Base-by-base conservation (phyloP, 176 grass and related monocot genomes). In the Guadua angustifolia region DNA sequence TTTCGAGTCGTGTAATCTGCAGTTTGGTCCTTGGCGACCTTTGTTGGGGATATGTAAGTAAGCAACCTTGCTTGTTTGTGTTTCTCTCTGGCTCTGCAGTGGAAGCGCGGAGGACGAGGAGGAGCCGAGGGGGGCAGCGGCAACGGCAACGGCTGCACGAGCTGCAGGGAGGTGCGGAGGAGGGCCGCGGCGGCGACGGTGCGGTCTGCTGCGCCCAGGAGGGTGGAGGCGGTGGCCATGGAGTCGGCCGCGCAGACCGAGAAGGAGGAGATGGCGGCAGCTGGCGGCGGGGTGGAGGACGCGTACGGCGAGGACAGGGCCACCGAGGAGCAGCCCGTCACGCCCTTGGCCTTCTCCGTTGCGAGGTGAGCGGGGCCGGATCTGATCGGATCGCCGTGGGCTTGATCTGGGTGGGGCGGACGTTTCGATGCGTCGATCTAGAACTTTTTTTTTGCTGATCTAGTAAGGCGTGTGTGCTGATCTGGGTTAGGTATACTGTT, bases 261-360 rank as follows among this genome's bases (percentile, higher is more conserved):
- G 80, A 45, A 80, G 74, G 85, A 65, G 35, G 67, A 26, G 45
- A 43, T 11, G 17, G 25, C 40, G 36, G 73, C 85, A 7, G 85
- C 79, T 2, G 89, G 78, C 21, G 78, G 83, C 29, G 85, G 80
- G 11, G 89, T 62, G 56, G 87, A 83, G 73, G 87, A 88, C 26
- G 1, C 42, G 18, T 95, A 91, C 87, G 91, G 79, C 61, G 93
- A 88, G 75, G 95, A 98, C 83, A 82, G 43, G 17, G 80, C 89
- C 69, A 75, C 87, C 4, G 91, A 95, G 86, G 91, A 99, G 60
- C 83, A 79, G 25, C 91, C 85, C 4, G 93, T 99, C 83, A 99
- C 91, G 63, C 96, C 96, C 0, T 99, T 91, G 93, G 75, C 87
- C 69, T 71, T 88, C 86, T 92, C 96, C 71, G 96, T 99, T 42